phyloP scores from a whole-genome alignment of 768 basidiomycete species.

The Trametes punicea region DNA sequence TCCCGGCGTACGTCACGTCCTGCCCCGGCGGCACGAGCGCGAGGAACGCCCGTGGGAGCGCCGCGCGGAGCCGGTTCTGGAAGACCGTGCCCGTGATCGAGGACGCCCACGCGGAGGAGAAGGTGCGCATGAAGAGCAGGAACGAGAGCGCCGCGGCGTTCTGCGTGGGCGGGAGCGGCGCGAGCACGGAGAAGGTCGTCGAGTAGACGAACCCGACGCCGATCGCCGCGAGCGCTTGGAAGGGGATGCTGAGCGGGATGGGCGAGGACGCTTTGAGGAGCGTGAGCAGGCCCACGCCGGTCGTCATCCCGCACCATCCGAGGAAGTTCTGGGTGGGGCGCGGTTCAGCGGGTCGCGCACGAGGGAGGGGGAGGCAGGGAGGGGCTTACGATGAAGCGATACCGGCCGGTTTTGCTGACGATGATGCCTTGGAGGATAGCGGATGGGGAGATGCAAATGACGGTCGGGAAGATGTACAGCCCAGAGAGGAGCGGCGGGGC shows the following conservation, averaged over 20 bases:
- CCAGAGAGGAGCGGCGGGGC: conserved; percentile 37
- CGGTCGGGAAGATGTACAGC: conserved; percentile 33
- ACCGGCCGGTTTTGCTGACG: conserved; percentile 31
- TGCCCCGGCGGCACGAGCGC: conserved; percentile 27
- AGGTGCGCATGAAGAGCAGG: conserved; percentile 28
- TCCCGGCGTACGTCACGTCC: conserved; percentile 28
- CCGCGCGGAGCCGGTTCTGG: conserved; percentile 35
- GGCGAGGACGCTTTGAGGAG: conserved; percentile 26
- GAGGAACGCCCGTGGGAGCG: conserved; percentile 31
- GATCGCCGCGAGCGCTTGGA: conserved; percentile 26
- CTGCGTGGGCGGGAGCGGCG: conserved; percentile 27
- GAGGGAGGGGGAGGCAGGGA: neutral
- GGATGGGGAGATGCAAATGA: conserved; percentile 37
- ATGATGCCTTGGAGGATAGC: conserved; percentile 36
- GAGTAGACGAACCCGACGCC: conserved; percentile 30
- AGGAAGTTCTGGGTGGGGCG: conserved; percentile 33
- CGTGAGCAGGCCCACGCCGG: conserved; percentile 37
- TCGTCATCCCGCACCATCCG: conserved; percentile 37
- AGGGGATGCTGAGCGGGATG: conserved; percentile 17
- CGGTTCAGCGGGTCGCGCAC: conserved; percentile 28
- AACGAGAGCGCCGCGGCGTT: conserved; percentile 36
- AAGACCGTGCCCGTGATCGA: conserved; percentile 36
- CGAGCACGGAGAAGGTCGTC: conserved; percentile 19
- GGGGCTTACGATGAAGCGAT: conserved; percentile 31
- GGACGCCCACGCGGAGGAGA: conserved; percentile 34